phyloP scores from a whole-genome alignment of 352 stramenopile species.

The Hyaloperonospora arabidopsidis region DNA sequence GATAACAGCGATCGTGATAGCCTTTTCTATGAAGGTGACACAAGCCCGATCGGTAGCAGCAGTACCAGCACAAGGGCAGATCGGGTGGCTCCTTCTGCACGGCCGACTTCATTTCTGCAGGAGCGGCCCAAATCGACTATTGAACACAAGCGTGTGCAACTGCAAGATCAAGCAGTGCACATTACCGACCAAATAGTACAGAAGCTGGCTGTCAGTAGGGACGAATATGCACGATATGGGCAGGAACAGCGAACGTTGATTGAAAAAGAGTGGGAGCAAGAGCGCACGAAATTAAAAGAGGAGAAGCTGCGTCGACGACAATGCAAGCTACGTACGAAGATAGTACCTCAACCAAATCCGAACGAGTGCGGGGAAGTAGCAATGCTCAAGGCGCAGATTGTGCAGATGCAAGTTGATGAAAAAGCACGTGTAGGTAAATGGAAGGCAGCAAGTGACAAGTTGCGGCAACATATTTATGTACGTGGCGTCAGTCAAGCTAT shows the following conservation, averaged over 20 bases:
- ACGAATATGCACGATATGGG: constrained; percentile 43
- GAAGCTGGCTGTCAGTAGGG: constrained; percentile 43
- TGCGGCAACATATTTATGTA: constrained; percentile 62
- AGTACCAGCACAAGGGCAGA: constrained; percentile 1
- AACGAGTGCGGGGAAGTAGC: constrained; percentile 69
- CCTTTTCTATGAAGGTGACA: constrained; percentile 5
- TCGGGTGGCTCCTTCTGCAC: not conserved
- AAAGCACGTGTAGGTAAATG: constrained; percentile 43
- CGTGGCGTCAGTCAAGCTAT: constrained; percentile 5
- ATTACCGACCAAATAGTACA: constrained; percentile 52
- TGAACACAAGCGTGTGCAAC: constrained; percentile 13
- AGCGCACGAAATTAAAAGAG: constrained; percentile 73
- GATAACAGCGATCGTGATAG: constrained; percentile 1
- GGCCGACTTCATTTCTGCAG: constrained; percentile 6
- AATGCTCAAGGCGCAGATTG: constrained; percentile 71
- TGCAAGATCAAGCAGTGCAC: constrained; percentile 66
- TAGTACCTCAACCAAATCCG: constrained; percentile 41
- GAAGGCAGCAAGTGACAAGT: constrained; percentile 58
- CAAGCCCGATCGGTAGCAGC: not conserved
- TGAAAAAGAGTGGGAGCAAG: constrained; percentile 59
- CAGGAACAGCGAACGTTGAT: constrained; percentile 48
- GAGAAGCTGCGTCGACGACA: constrained; percentile 59
- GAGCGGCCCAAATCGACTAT: constrained; percentile 20
- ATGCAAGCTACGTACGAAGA: constrained; percentile 61
- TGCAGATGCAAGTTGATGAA: constrained; percentile 74